phyloP scores from a whole-genome alignment of 2,329 filamentous ascomycete species.

The Ophiocordyceps unilateralis region DNA sequence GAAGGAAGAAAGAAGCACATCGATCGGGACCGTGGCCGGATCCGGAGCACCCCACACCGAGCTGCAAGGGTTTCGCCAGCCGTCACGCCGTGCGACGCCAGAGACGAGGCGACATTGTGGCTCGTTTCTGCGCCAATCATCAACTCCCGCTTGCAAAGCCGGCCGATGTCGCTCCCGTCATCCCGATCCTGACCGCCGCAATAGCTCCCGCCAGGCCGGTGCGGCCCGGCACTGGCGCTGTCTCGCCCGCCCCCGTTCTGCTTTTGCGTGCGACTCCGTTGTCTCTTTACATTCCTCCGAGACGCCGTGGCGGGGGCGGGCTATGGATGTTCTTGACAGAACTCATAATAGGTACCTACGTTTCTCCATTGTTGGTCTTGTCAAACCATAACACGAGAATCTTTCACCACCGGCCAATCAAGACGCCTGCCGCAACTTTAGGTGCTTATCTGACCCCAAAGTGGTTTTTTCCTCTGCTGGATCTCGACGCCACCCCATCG shows the following conservation, averaged over 20 bases:
- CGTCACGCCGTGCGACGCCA: conserved; percentile 1
- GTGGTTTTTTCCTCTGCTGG: conserved; percentile 10
- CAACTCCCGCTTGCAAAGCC: conserved; percentile 10
- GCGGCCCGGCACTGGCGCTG: not conserved
- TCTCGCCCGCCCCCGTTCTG: not conserved
- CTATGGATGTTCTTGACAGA: too few relatives aligned
- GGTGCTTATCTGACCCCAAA: conserved; percentile 26
- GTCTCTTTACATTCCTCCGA: too few relatives aligned
- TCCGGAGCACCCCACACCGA: conserved; percentile 12
- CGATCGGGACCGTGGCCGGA: conserved; percentile 13
- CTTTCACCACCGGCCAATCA: conserved; percentile 20
- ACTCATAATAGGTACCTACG: not conserved
- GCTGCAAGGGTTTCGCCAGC: conserved; percentile 4
- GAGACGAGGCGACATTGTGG: not conserved
- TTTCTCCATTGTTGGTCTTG: not conserved
- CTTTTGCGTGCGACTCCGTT: not conserved
- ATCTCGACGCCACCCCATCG: conserved; percentile 5
- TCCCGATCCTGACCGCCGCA: not conserved
- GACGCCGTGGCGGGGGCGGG: too few relatives aligned
- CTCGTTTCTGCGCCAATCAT: conserved; percentile 13
- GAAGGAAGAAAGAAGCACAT: conserved; percentile 5
- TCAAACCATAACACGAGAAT: conserved; percentile 23
- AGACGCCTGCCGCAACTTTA: conserved; percentile 2
- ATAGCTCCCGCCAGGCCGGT: not conserved
- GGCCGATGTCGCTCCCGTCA: not conserved